Evolutionary conservation across 441 rosid species (phyloP), one percentile per base, ranked within the genome.

Genomic region (Viola pubescens): DNA sequence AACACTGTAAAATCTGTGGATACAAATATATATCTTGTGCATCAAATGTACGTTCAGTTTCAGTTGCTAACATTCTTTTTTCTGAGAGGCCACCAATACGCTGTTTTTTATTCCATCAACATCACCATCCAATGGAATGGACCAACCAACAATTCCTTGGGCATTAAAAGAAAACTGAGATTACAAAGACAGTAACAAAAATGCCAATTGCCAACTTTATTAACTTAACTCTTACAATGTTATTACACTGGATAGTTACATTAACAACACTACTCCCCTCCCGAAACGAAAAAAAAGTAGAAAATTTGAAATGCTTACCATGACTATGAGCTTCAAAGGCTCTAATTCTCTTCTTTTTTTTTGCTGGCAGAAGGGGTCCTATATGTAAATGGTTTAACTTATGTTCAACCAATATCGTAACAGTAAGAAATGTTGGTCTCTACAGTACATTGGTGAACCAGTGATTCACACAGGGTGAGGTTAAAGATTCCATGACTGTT

Each of bases 301-400:
- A 51, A 53, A 9, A 19, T 58, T 48, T 58, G 44, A 67, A 63
- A 26, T 10, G n/a, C 46, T 47, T 51, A 40, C 42, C 19, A 8
- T 40, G 19, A 14, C 45, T 48, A 6, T 11, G 52, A 19, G 14
- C 53, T 12, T 52, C 61, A 71, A 53, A 51, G 26, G 64, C 59
- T 71, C 65, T 60, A 37, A 47, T 40, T 51, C 38, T 12, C 9
- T 3, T 3, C 47, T 42, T 10, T 42, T 11, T 44, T n/a, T n/a
- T n/a, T 19, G 26, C 34, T 26, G 34, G 58, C 9, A 9, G 38
- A 57, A 46, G 39, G 4, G 40, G 4, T 50, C 60, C 65, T 63
- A 48, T 43, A 53, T 45, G 34, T 48, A 52, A 63, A 52, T 58
- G 85, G 84, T 69, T 85, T 55, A 81, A 79, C 86, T 77, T 79